Evolutionary conservation across 108 stramenopile species (phyloP), one percentile per base, ranked within the genome.

Genomic region (Cyclotella kingstonii): DNA sequence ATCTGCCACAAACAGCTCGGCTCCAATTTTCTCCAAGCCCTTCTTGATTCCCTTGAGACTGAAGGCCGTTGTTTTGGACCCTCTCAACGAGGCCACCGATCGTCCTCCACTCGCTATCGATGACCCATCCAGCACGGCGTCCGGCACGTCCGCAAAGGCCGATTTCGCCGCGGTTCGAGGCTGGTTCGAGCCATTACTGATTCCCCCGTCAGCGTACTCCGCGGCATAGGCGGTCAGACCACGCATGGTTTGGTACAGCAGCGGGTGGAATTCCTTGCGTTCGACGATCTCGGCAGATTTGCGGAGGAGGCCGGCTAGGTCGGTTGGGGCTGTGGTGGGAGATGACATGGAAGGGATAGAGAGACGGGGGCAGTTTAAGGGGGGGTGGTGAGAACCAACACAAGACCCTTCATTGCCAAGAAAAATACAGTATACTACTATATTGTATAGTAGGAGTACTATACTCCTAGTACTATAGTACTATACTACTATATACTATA

Each of bases 261-360:
- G 47, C 15, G 82, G 68, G 38, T 80, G 70, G 56, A 84, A 84
- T 54, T 87, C 77, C 8, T 66, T 73, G 1, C 71, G 60, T 62
- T 87, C 83, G 34, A 87, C 83, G 46, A 84, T 49, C 21, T 70
- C 52, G 43, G 85, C 83, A 55, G 81, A 83, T 59, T 78, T 79
- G n/a, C 83, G 73, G 33, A 87, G 70, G 79, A 87, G 64, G n/a
- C 63, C 42, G 11, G 83, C 83, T 12, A 87, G 52, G 19, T 63
- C 75, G 35, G 51, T 7, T n/a, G 63, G 57, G 21, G 58, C 3
- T 4, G 8, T 19, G 34, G 47, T n/a, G n/a, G n/a, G n/a, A n/a
- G n/a, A n/a, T n/a, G n/a, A n/a, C n/a, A n/a, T n/a, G n/a, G n/a
- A n/a, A n/a, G n/a, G n/a, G n/a, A n/a, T n/a, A n/a, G n/a, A n/a